Base-by-base conservation (phyloP, 768 basidiomycete species). In the Lyophyllum semitale region DNA sequence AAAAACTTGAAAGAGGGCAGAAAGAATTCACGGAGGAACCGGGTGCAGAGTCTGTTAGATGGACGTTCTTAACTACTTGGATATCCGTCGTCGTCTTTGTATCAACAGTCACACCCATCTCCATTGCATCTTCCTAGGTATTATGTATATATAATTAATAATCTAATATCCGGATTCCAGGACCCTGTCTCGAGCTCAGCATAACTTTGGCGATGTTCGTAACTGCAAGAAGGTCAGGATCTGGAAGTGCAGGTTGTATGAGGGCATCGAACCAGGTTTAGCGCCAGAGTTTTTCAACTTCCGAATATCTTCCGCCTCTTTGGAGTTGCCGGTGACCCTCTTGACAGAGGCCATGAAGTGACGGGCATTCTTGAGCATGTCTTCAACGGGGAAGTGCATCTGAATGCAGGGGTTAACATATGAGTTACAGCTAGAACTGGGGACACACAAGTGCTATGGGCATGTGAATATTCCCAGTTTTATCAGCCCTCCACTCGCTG, bases 401-500 rank as follows among this genome's bases (percentile, higher is more conserved):
- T 95, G 63, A 30, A 48, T 37, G 32, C 23, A n/a, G 18, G 25
- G 37, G 43, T 52, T 38, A 25, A 48, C 30, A 44, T 25, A 18
- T 17, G 13, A 35, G 46, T 48, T 42, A 45, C 25, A 46, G 11
- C 43, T 37, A 18, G 56, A 35, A 9, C 9, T 40, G 51, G 11
- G 13, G 12, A 71, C 80, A 59, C 54, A 93, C 93, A 66, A 85
- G 84, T 8, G 84, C 93, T 58, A 95, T 84, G 33, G 93, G 86
- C 48, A 89, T 82, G 40, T 91, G 84, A 45, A 98, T 92, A 26
- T 86, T 87, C 8, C 96, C 95, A 26, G 78, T 71, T 67, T 89
- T 88, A 73, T 97, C 94, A 8, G 92, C 93, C 71, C 87, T 92
- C 94, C 96, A 99, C 67, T 98, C 95, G 43, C 88, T 85, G 4